Base-by-base conservation (phyloP, 1,284 basidiomycete genomes). In the Rhodotorula mucilaginosa region DNA sequence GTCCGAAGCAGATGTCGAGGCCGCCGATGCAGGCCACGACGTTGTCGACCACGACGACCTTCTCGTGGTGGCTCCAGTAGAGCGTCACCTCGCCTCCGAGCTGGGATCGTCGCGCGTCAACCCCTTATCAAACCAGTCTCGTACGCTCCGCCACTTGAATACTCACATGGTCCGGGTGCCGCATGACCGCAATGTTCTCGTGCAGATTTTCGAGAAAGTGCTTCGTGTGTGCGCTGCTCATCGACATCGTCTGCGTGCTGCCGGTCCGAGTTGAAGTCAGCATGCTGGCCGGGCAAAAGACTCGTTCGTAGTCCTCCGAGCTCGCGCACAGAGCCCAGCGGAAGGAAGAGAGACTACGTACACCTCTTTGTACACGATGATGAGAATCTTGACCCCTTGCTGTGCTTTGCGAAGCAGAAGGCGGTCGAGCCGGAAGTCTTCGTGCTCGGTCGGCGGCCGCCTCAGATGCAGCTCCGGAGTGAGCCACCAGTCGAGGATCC, bases 391-490 rank as follows among this genome's bases (percentile, higher is more conserved):
- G 69, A 97, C 95, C 34, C 95, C 94, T 79, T 94, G 83, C 78
- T 92, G 85, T 0, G 95, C 95, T 82, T 97, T 97, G 70, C 89
- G 87, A 81, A 90, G 85, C 58, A 97, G 84, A 15, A 97, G 80
- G 58, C 88, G 83, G 80, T 97, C 94, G 44, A 97, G 85, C 29
- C 94, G 86, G 87, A 89, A 97, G 80, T 95, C 88, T 12, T 89
- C 87, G 78, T 91, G 86, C 77, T 88, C 83, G 0, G 90, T 90
- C 3, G 93, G 89, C 0, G 95, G 95, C 23, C 95, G 89, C 61
- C 94, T 89, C 34, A 97, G 88, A 81, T 93, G 94, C 6, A 97
- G 83, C 80, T 97, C 93, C 1, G 93, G 93, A 0, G 90, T 90
- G 69, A 97, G 86, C 93, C 84, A 84, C 82, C 77, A 76, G 75